These are phyloP conservation scores for Blastocladiella britannica DNA, from an alignment of 192 early-diverging fungal genomes.

Conservation along the genomic window DNA sequence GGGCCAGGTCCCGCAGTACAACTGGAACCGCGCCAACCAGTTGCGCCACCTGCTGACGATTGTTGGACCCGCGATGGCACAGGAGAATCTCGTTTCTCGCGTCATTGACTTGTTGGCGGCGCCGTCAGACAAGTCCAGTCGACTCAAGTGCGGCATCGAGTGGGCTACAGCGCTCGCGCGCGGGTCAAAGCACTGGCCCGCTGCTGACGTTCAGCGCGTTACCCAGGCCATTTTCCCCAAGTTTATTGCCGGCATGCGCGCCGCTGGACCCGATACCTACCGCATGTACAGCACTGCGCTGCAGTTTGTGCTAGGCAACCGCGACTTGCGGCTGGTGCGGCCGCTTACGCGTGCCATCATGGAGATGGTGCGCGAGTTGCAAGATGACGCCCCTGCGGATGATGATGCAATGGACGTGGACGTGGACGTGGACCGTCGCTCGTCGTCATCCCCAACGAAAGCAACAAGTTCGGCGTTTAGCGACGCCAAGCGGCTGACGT, in stretches of 20 bases:
- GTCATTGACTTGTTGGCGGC: background rate
- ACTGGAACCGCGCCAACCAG: background rate
- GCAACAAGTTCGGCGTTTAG: background rate
- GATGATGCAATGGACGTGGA: background rate
- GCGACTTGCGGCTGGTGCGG: too few relatives aligned
- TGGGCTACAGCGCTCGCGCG: background rate
- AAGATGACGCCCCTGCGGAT: too few relatives aligned
- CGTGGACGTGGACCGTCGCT: too few relatives aligned
- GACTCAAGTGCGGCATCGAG: background rate
- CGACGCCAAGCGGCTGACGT: background rate
- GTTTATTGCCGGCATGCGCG: background rate
- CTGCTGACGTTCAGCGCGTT: background rate
- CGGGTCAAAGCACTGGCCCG: background rate
- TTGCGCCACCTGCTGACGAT: background rate
- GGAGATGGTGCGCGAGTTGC: too few relatives aligned
- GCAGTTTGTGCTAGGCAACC: background rate
- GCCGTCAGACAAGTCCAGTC: background rate
- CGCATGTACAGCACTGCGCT: background rate
- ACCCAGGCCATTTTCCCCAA: background rate
- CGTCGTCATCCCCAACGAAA: too few relatives aligned
- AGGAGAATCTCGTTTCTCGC: too few relatives aligned
- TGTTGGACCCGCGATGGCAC: background rate
- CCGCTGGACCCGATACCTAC: background rate
- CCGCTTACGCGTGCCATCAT: too few relatives aligned
- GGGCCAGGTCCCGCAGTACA: background rate